Conservation (phyloP, 164 flowering plant genomes). For the Platanus orientalis region DNA sequence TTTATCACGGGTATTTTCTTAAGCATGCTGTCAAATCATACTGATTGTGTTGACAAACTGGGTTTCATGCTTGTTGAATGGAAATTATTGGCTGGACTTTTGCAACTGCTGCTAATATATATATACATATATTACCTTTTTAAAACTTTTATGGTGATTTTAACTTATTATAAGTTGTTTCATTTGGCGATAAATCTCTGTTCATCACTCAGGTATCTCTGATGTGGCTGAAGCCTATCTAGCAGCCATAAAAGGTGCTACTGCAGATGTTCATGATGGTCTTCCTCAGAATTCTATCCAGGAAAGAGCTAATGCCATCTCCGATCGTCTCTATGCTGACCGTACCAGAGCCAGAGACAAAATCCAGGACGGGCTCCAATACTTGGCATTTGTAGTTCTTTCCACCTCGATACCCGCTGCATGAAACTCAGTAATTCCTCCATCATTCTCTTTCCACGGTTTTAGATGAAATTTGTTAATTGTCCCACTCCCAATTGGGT, state of each 20-base stretch:
- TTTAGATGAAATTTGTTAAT: constrained; percentile 20
- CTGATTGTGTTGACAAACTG: too few relatives aligned
- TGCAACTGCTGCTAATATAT: too few relatives aligned
- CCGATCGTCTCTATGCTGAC: constrained; percentile 57
- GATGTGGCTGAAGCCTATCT: constrained; percentile 43
- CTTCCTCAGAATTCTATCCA: constrained; percentile 44
- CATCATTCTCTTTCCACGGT: not conserved
- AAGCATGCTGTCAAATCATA: too few relatives aligned
- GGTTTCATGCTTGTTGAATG: not conserved
- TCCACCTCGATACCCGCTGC: constrained; percentile 69
- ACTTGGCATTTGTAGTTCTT: constrained; percentile 55
- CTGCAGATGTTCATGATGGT: constrained; percentile 43
- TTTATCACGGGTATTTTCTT: constrained; percentile 75
- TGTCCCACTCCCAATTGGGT: not conserved
- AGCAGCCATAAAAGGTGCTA: constrained; percentile 56
- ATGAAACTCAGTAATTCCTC: constrained; percentile 21
- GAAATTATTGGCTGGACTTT: too few relatives aligned
- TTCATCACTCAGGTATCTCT: constrained; percentile 55
- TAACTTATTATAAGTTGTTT: too few relatives aligned
- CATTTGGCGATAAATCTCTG: not conserved
- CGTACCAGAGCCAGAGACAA: constrained; percentile 52
- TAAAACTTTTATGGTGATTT: too few relatives aligned
- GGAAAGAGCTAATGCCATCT: constrained; percentile 60
- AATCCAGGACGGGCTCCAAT: constrained; percentile 83
- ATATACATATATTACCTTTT: too few relatives aligned